These are phyloP conservation scores for Biscogniauxia sp. DNA, from an alignment of 2,329 filamentous ascomycete species.

Conservation along the genomic window DNA sequence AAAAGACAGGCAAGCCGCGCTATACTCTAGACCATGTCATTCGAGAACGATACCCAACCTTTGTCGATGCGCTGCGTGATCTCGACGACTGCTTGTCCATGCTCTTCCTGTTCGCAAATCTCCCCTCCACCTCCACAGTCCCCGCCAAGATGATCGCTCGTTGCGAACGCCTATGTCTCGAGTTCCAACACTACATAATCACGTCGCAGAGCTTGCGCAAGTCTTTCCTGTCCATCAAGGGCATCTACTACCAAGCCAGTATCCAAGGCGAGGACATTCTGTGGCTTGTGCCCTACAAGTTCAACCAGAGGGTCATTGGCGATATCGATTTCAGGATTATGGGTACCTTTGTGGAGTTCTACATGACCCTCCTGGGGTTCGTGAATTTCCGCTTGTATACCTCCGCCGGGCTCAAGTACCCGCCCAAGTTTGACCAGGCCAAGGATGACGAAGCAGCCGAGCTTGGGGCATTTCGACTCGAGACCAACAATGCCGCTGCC, in stretches of 20 bases:
- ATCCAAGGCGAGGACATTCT: conserved; percentile 96
- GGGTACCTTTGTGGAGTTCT: conserved; percentile 98
- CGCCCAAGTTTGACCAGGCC: conserved; percentile 83
- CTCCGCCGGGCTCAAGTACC: conserved; percentile 86
- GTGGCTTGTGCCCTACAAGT: conserved; percentile 97
- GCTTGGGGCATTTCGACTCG: conserved; percentile 84
- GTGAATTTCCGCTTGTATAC: conserved; percentile 96
- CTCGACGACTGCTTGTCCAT: conserved; percentile 96
- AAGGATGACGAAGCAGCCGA: conserved; percentile 90
- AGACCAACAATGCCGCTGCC: conserved; percentile 65
- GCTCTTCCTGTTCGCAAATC: conserved; percentile 95
- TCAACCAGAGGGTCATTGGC: conserved; percentile 89
- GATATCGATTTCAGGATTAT: conserved; percentile 99
- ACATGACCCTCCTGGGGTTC: conserved; percentile 92
- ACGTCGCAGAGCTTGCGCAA: conserved; percentile 87
- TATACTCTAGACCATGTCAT: conserved; percentile 96
- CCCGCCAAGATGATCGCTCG: conserved; percentile 93
- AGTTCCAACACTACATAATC: conserved; percentile 98
- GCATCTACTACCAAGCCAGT: conserved; percentile 97
- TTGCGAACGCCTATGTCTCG: conserved; percentile 87
- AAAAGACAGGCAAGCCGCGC: conserved; percentile 85
- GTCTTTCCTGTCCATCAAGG: conserved; percentile 97
- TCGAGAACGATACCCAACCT: conserved; percentile 96
- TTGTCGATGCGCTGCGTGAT: conserved; percentile 89
- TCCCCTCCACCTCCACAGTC: conserved; percentile 84